Percentiles rank a stretch among this genome's conserved stretches.
Evolutionary conservation across 2,329 filamentous ascomycete genomes (phyloP).

Genomic region (Pseudogymnoascus sp.): DNA sequence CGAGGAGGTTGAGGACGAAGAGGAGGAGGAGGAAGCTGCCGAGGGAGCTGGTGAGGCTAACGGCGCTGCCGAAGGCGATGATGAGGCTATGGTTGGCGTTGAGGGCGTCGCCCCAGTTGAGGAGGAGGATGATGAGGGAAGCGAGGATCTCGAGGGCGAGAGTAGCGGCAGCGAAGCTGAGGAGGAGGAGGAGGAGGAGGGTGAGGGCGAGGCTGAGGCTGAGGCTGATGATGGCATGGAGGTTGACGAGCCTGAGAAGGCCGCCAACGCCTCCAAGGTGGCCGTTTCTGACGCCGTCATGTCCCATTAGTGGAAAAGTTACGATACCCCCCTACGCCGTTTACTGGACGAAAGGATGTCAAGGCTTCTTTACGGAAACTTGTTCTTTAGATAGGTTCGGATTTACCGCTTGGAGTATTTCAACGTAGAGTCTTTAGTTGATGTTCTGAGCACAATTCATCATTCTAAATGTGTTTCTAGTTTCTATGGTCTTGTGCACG

Average conservation of each 20-base stretch:
- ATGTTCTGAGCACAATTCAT: background rate
- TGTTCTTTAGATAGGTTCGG: conserved; percentile 2
- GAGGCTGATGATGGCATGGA: conserved; percentile 39
- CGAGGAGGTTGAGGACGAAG: conserved; percentile 72
- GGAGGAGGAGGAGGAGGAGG: conserved; percentile 54
- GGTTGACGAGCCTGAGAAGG: conserved; percentile 34
- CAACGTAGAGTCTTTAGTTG: conserved; percentile 2
- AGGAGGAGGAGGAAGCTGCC: conserved; percentile 51
- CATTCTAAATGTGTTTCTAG: background rate
- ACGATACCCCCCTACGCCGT: background rate
- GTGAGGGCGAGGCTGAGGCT: conserved; percentile 35
- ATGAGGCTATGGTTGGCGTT: conserved; percentile 66
- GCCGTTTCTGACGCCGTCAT: conserved; percentile 23
- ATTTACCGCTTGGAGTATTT: conserved; percentile 1
- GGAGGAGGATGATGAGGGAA: conserved; percentile 63
- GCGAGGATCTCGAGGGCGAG: conserved; percentile 71
- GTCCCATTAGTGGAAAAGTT: conserved; percentile 20
- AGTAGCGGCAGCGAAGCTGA: conserved; percentile 64
- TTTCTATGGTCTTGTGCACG: background rate
- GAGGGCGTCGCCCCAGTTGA: conserved; percentile 43
- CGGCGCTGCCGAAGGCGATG: conserved; percentile 44
- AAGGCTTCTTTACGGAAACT: background rate
- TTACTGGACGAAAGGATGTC: conserved; percentile 1
- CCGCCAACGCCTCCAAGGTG: conserved; percentile 16
- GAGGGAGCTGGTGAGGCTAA: conserved; percentile 40